These are phyloP conservation scores for Cytospora paraplurivora DNA, from an alignment of 2,329 filamentous ascomycete species.

Conservation along the genomic window DNA sequence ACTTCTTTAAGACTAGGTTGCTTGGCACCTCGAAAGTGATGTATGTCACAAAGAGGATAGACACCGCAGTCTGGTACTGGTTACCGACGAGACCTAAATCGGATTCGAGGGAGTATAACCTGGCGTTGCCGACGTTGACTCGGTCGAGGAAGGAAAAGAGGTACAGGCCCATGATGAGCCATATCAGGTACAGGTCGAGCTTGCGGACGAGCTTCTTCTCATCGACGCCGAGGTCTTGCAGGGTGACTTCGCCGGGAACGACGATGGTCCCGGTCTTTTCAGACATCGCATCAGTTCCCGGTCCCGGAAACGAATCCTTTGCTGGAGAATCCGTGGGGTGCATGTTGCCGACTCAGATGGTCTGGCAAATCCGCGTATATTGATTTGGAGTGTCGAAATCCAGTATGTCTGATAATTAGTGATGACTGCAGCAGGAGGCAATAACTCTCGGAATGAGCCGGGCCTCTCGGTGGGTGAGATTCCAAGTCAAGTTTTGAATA, in stretches of 20 bases:
- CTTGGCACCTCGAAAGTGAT: slow-evolving; percentile 64
- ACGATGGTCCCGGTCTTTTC: slow-evolving; percentile 13
- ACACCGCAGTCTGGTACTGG: slow-evolving; percentile 71
- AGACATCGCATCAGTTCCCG: neutral
- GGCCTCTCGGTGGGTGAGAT: neutral
- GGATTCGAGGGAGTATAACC: slow-evolving; percentile 63
- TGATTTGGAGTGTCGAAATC: neutral
- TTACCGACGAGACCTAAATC: slow-evolving; percentile 62
- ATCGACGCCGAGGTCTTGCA: slow-evolving; percentile 29
- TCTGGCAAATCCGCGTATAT: neutral
- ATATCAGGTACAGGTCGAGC: slow-evolving; percentile 65
- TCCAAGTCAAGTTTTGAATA: neutral
- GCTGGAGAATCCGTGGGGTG: slow-evolving; percentile 3
- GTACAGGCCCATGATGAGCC: slow-evolving; percentile 69
- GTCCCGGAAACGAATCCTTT: slow-evolving; percentile 6
- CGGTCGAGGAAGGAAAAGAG: slow-evolving; percentile 74
- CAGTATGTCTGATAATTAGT: neutral
- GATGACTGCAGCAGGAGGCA: neutral
- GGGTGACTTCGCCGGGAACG: neutral
- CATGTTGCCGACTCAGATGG: neutral
- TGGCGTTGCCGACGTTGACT: slow-evolving; percentile 74
- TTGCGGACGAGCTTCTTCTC: slow-evolving; percentile 64
- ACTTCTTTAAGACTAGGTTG: slow-evolving; percentile 64
- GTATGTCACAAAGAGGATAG: slow-evolving; percentile 69
- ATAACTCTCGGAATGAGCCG: neutral